A percentile compares a stretch with the other conserved stretches of the same genome.
These are phyloP conservation scores for Penicillium cinerascens DNA, from an alignment of 495 filamentous ascomycete genomes.

Conservation along the genomic window DNA sequence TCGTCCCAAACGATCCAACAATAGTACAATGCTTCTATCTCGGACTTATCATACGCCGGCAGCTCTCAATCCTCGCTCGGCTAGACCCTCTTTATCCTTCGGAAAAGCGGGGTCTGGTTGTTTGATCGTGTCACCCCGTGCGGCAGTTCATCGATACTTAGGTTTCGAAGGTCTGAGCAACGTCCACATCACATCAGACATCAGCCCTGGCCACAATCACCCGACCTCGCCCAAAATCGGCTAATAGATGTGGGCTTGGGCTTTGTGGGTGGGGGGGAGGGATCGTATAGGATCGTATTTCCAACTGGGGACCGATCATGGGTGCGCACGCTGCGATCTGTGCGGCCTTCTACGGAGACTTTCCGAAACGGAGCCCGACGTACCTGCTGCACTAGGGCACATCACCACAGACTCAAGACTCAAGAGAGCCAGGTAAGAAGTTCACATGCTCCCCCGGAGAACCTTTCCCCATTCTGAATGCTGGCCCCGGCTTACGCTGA, in stretches of 20 bases:
- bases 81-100: background rate
- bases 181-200: background rate
- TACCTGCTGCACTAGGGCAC: constrained; percentile 1
- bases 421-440: background rate
- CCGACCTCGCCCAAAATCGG: background rate
- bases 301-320: constrained; percentile 10
- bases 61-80: background rate
- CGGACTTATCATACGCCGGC: background rate
- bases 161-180: background rate
- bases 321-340: constrained; percentile 7
- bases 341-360: background rate
- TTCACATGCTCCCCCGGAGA: background rate
- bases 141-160: background rate
- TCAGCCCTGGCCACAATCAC: constrained; percentile 2
- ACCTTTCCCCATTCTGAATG: background rate
- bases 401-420: constrained; percentile 1
- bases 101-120: constrained; percentile 2
- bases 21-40: constrained; percentile 1
- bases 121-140: background rate
- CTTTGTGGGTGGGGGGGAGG: background rate
- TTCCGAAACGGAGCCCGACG: background rate
- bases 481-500: background rate
- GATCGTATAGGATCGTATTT: constrained; percentile 6
- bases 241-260: background rate
- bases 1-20: background rate